Percentiles rank a stretch among this genome's conserved stretches.
phyloP scores from a whole-genome alignment of 176 grass and related monocot species.

The Ensete glaucum region DNA sequence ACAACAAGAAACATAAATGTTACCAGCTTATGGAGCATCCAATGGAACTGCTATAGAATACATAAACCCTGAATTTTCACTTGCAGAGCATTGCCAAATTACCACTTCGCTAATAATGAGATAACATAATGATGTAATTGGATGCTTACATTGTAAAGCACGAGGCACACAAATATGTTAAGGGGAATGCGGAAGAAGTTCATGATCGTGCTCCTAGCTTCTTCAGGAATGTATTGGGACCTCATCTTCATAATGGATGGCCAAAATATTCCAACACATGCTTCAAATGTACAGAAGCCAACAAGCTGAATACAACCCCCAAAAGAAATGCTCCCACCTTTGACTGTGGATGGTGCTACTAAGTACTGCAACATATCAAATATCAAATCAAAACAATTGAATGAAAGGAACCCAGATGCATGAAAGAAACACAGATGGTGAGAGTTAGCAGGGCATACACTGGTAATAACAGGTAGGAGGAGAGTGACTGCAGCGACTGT shows the following conservation, averaged over 20 bases:
- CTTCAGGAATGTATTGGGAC: constrained; percentile 25
- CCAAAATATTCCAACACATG: constrained; percentile 22
- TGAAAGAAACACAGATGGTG: background rate
- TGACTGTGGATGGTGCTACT: constrained; percentile 5
- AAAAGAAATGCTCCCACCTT: constrained; percentile 16
- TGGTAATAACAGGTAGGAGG: constrained; percentile 12
- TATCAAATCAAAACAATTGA: background rate
- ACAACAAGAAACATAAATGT: background rate
- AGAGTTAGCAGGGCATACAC: background rate
- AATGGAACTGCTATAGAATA: background rate
- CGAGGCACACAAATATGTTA: constrained; percentile 15
- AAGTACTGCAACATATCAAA: background rate
- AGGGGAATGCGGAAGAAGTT: constrained; percentile 22
- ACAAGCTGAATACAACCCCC: constrained; percentile 5
- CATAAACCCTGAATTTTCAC: background rate
- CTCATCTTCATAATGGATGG: constrained; percentile 26
- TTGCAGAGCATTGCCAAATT: background rate
- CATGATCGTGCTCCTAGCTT: constrained; percentile 23
- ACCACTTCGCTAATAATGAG: background rate
- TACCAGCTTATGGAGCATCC: background rate
- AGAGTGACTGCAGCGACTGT: constrained; percentile 9
- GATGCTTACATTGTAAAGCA: constrained; percentile 21
- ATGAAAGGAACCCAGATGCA: background rate
- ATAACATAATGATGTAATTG: background rate
- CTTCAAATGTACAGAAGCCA: constrained; percentile 18